These are phyloP conservation scores for Helicocarpus griseus DNA, from an alignment of 2,329 filamentous ascomycete genomes.

Conservation along the genomic window DNA sequence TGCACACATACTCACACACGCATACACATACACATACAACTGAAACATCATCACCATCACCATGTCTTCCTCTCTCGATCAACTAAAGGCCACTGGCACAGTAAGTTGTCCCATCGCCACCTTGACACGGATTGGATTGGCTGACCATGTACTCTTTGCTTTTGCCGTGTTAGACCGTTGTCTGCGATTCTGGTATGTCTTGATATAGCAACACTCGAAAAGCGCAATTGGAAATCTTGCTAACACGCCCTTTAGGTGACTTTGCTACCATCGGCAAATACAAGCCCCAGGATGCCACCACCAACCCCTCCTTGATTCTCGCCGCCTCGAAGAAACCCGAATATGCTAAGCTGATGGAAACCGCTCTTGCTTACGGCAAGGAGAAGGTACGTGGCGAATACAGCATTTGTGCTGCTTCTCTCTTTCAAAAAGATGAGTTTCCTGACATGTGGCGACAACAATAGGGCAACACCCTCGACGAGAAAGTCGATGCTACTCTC, in stretches of 20 bases:
- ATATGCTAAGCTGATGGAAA: constrained; percentile 86
- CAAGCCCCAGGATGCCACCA: constrained; percentile 99
- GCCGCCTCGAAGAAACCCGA: constrained; percentile 96
- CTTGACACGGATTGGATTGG: not conserved
- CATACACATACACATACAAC: constrained; percentile 4
- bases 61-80: constrained; percentile 87
- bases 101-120: constrained; percentile 50
- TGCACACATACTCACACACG: not conserved
- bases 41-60: constrained; percentile 13
- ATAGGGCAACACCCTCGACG: constrained; percentile 55
- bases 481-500: constrained; percentile 80
- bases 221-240: constrained; percentile 26
- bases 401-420: constrained; percentile 2
- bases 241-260: constrained; percentile 47
- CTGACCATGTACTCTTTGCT: constrained; percentile 12
- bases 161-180: constrained; percentile 61
- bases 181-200: constrained; percentile 83
- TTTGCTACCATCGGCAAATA: constrained; percentile 94
- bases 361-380: constrained; percentile 80
- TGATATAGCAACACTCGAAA: too few relatives aligned
- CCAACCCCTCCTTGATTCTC: constrained; percentile 97
- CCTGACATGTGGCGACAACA: not conserved
- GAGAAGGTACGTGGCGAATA: constrained; percentile 42
- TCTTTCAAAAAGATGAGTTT: not conserved
- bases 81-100: constrained; percentile 94